Evolutionary conservation across 1,139 yeast species (phyloP).

Genomic region (Schwanniomyces etchellsii): DNA sequence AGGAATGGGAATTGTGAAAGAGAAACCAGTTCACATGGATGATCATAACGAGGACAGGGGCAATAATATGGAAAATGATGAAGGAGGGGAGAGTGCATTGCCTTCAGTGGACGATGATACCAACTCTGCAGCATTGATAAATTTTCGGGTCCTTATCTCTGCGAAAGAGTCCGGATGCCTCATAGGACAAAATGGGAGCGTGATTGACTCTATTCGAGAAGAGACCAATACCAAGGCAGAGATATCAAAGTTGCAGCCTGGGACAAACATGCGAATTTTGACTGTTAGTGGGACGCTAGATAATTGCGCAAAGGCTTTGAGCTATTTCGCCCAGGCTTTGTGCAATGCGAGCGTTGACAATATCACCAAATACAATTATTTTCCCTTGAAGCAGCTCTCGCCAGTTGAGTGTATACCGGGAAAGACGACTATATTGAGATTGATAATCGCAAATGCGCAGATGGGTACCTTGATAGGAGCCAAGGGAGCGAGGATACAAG

Average conservation of each 20-base stretch:
- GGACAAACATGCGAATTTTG: slow-evolving; percentile 79
- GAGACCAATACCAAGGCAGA: slow-evolving; percentile 84
- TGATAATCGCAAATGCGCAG: slow-evolving; percentile 78
- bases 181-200: slow-evolving; percentile 82
- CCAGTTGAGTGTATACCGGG: slow-evolving; percentile 46
- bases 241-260: slow-evolving; percentile 74
- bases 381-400: slow-evolving; percentile 59
- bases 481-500: slow-evolving; percentile 76
- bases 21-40: too few relatives aligned
- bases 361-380: slow-evolving; percentile 40
- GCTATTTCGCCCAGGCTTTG: slow-evolving; percentile 66
- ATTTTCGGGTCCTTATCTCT: slow-evolving; percentile 67
- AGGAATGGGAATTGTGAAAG: slow-evolving; percentile 1
- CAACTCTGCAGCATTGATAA: slow-evolving; percentile 37
- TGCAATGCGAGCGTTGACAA: slow-evolving; percentile 27
- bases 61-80: too few relatives aligned
- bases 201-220: slow-evolving; percentile 73
- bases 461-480: slow-evolving; percentile 91
- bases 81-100: neutral
- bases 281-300: slow-evolving; percentile 79
- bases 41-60: too few relatives aligned
- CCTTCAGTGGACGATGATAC: slow-evolving; percentile 26
- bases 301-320: slow-evolving; percentile 67
- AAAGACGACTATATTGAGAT: slow-evolving; percentile 54
- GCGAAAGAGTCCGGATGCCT: slow-evolving; percentile 89